Percentiles rank a stretch among this genome's conserved stretches.
phyloP scores from a whole-genome alignment of 2,329 filamentous ascomycete genomes.

The Penicillium sp. region DNA sequence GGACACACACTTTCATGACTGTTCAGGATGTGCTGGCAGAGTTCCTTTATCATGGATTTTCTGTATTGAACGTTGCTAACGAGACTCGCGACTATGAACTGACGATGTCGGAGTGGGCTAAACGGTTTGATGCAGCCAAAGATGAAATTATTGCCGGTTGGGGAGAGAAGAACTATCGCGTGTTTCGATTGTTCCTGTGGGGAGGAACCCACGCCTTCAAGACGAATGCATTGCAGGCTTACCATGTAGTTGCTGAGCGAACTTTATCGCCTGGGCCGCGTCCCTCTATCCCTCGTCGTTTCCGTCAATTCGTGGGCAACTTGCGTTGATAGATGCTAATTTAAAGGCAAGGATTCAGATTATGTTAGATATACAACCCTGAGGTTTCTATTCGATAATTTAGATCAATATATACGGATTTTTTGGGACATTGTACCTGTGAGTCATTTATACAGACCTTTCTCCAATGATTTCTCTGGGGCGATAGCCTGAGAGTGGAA shows the following conservation, averaged over 20 bases:
- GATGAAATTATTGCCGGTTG: slow-evolving; percentile 10
- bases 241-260: slow-evolving; percentile 13
- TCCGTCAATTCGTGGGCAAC: slow-evolving; percentile 5
- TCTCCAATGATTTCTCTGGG: no score
- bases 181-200: slow-evolving; percentile 9
- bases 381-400: no score
- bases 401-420: no score
- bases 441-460: no score
- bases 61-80: slow-evolving; percentile 1
- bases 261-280: slow-evolving; percentile 8
- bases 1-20: slow-evolving; percentile 16
- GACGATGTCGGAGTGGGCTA: slow-evolving; percentile 18
- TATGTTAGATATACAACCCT: no score
- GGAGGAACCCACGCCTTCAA: slow-evolving; percentile 9
- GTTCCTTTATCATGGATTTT: slow-evolving; percentile 12
- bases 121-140: slow-evolving; percentile 8
- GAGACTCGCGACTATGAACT: slow-evolving; percentile 15
- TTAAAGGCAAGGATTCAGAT: no score
- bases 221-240: slow-evolving; percentile 10
- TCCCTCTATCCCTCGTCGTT: slow-evolving; percentile 2
- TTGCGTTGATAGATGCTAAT: neutral
- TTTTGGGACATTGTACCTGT: no score
- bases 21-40: slow-evolving; percentile 15
- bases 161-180: slow-evolving; percentile 8
- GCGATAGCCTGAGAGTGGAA: no score